Evolutionary conservation across 805 yeast species (phyloP).

Genomic region (Dipodascopsis uninucleata): DNA sequence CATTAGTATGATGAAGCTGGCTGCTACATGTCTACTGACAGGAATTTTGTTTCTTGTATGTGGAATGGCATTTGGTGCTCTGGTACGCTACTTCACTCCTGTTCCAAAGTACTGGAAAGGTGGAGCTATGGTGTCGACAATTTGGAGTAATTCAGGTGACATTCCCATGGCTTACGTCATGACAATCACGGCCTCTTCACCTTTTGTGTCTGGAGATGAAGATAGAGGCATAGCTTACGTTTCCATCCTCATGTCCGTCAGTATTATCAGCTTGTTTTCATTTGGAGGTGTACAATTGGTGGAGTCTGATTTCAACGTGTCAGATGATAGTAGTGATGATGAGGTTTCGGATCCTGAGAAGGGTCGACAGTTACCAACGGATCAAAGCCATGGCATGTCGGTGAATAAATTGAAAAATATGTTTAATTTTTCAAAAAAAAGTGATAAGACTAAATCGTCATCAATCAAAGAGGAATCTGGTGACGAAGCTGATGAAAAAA

Average conservation of each 20-base stretch:
- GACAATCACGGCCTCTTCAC: constrained; percentile 60
- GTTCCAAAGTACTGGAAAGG: constrained; percentile 74
- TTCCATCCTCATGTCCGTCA: constrained; percentile 69
- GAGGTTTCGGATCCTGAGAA: constrained; percentile 4
- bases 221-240: constrained; percentile 79
- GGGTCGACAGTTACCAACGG: background rate
- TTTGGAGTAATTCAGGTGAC: constrained; percentile 77
- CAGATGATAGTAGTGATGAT: constrained; percentile 7
- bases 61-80: constrained; percentile 45
- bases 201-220: constrained; percentile 56
- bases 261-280: constrained; percentile 66
- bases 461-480: background rate
- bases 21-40: constrained; percentile 60
- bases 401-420: no score
- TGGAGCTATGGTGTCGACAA: constrained; percentile 66
- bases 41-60: constrained; percentile 44
- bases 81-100: constrained; percentile 48
- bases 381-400: background rate
- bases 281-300: constrained; percentile 69
- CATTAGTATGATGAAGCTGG: constrained; percentile 61
- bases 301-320: constrained; percentile 60
- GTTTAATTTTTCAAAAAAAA: background rate
- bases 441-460: background rate
- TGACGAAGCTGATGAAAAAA: no score
- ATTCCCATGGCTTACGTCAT: constrained; percentile 74